Evolutionary conservation across 73 alveolate genomes (phyloP).

Genomic region (Urostyla sp.): DNA sequence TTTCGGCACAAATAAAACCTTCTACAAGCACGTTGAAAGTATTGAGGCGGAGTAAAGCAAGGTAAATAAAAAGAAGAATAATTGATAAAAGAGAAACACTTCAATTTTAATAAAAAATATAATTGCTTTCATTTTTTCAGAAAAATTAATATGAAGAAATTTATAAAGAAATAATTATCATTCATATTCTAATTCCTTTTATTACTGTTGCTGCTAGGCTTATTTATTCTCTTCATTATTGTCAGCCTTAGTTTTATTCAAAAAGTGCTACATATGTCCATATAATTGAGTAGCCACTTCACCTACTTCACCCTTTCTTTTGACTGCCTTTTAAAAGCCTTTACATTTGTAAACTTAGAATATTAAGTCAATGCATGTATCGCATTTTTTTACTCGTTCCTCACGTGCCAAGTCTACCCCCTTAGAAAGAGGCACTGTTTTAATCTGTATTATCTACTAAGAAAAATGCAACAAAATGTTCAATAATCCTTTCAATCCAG

Average conservation of each 20-base stretch:
- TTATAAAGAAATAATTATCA: neutral
- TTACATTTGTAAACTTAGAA: constrained; percentile 14
- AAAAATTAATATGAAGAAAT: too few species aligned
- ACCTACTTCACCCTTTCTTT: constrained; percentile 44
- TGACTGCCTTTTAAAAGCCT: constrained; percentile 38
- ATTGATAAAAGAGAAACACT: neutral
- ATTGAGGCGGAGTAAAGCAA: constrained; percentile 2
- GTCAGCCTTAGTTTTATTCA: constrained; percentile 59
- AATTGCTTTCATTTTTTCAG: neutral
- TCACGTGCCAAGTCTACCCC: constrained; percentile 80
- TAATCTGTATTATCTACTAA: constrained; percentile 42
- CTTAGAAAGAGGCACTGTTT: constrained; percentile 49
- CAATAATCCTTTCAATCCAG: constrained; percentile 64
- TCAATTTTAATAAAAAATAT: neutral
- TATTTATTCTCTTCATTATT: neutral
- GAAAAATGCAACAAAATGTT: constrained; percentile 54
- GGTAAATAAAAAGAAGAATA: too few species aligned
- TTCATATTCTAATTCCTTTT: neutral
- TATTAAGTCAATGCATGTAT: constrained; percentile 57
- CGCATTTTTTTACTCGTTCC: constrained; percentile 69
- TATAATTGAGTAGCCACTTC: constrained; percentile 34
- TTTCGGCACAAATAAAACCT: constrained; percentile 13
- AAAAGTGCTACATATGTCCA: constrained; percentile 38
- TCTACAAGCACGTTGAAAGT: neutral
- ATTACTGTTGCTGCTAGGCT: neutral